Base-by-base conservation (phyloP, 2,329 filamentous ascomycete species). In the Colletotrichum sp. region DNA sequence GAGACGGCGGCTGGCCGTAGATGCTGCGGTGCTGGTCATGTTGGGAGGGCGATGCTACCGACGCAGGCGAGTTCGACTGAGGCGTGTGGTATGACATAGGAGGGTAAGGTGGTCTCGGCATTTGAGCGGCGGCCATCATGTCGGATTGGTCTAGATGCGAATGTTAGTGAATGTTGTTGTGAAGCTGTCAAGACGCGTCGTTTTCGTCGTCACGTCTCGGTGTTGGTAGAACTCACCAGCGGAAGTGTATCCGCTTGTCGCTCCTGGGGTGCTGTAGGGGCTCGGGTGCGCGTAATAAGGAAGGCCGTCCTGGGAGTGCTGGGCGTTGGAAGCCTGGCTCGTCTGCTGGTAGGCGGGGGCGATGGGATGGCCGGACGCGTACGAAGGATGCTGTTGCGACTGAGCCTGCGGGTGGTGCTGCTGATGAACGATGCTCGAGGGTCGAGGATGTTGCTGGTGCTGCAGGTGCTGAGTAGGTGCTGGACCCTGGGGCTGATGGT, bases 11-110 rank as follows among this genome's bases (percentile, higher is more conserved):
- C 81, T 96, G 94, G 44, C 92, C 93, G 85, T 98, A 99, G 83
- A 99, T 91, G 81, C 92, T 93, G 80, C 96, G 91, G 87, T 98
- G 95, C 82, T 96, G 95, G 83, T 99, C 96, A 85, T 98, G 96
- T 72, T 93, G 91, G 74, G 96, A 95, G 26, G 95, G 94, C 39
- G 96, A 98, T 78, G 96, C 95, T 81, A 98, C 96, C 67, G 96
- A 98, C 52, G 95, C 95, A 65, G 96, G 96, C 71, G 96, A 98
- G 85, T 96, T 98, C 72, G 96, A 98, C 87, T 98, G 96, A 71
- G 96, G 96, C 22, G 96, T 98, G 85, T 98, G 95, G 84, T 98
- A 98, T 36, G 90, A 90, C 83, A 98, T 98, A 76, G 95, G 95
- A 80, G 96, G 96, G 84, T 98, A 98, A 63, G 93, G 91, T 80